phyloP scores from a whole-genome alignment of 768 basidiomycete genomes.

The Macrocybe gigantea region DNA sequence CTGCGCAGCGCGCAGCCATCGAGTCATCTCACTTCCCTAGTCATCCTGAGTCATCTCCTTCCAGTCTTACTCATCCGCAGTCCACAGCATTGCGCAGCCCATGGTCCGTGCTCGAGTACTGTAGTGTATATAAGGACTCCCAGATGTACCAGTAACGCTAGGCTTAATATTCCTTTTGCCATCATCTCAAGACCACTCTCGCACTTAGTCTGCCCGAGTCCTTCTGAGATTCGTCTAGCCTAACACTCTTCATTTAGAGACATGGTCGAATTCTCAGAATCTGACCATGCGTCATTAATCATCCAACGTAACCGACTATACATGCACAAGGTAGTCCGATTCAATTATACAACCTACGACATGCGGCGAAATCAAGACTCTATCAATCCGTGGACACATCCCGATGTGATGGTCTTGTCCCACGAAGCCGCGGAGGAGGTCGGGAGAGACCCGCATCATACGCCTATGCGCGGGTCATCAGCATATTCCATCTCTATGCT shows the following conservation, averaged over 20 bases:
- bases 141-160: too few relatives aligned
- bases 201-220: too few relatives aligned
- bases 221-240: too few relatives aligned
- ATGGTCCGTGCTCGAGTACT: too few relatives aligned
- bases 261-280: background rate
- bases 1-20: too few relatives aligned
- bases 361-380: constrained; percentile 25
- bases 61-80: too few relatives aligned
- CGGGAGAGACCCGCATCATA: constrained; percentile 1
- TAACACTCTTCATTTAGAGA: background rate
- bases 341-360: constrained; percentile 36
- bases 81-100: too few relatives aligned
- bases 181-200: too few relatives aligned
- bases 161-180: too few relatives aligned
- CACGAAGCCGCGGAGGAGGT: constrained; percentile 4
- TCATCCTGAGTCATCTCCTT: too few relatives aligned
- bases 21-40: too few relatives aligned
- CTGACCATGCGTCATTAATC: constrained; percentile 13
- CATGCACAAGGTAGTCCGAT: constrained; percentile 21
- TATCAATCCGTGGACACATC: constrained; percentile 21
- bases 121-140: too few relatives aligned
- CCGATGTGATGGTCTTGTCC: constrained; percentile 21
- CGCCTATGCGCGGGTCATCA: constrained; percentile 9
- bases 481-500: constrained; percentile 20
- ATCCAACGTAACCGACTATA: constrained; percentile 22